Conservation (phyloP, 148 eudicot genomes). For the Rhododendron ovatum region DNA sequence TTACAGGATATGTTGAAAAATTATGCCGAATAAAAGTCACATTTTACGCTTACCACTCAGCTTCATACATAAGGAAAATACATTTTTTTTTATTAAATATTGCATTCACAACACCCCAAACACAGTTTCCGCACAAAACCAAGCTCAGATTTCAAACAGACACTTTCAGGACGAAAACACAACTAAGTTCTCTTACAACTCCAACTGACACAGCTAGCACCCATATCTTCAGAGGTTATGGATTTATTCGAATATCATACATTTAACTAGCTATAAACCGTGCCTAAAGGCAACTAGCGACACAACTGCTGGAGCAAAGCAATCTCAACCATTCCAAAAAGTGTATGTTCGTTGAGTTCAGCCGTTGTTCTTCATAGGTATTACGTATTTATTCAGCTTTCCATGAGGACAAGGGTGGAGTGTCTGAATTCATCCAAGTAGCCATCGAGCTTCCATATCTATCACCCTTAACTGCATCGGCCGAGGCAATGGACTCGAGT, state of each 20-base stretch:
- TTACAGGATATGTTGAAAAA: too few species aligned
- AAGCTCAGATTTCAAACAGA: not conserved
- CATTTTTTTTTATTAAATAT: too few species aligned
- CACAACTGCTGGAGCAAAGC: not conserved
- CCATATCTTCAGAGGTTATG: not conserved
- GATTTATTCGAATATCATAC: not conserved
- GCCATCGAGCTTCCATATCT: not conserved
- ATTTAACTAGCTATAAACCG: not conserved
- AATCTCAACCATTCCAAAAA: not conserved
- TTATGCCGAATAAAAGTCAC: not conserved
- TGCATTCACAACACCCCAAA: not conserved
- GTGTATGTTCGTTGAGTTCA: not conserved
- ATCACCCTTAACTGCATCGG: not conserved
- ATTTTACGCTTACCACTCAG: too few species aligned
- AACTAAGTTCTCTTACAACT: not conserved
- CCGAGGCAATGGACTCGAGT: conserved; percentile 14
- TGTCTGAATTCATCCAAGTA: not conserved
- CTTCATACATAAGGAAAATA: too few species aligned
- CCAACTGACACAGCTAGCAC: not conserved
- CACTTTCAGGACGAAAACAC: not conserved
- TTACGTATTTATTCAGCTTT: not conserved
- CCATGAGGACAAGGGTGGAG: not conserved
- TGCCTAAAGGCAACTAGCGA: not conserved
- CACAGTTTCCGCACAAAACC: not conserved
- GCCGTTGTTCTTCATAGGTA: not conserved